Conservation (phyloP, 23 red algal genomes). For the Chondrus crispus region DNA sequence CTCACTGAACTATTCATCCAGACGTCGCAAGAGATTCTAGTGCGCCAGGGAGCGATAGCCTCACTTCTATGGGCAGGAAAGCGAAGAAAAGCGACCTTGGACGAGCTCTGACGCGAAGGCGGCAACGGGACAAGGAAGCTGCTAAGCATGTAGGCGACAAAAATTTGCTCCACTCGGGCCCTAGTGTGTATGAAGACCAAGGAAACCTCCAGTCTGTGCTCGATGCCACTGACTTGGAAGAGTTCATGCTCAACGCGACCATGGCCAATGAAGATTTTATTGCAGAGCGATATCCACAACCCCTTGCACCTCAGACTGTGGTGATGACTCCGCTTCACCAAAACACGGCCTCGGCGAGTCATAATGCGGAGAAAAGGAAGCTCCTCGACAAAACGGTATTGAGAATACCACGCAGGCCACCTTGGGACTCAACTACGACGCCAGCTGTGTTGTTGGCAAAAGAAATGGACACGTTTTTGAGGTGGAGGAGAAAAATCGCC, state of each 20-base stretch:
- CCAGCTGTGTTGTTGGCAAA: constrained; percentile 38
- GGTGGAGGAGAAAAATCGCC: constrained; percentile 72
- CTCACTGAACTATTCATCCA: no score
- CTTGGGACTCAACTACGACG: constrained; percentile 58
- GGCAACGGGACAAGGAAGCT: constrained; percentile 11
- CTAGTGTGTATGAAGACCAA: not conserved
- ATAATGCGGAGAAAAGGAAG: not conserved
- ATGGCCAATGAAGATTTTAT: constrained; percentile 60
- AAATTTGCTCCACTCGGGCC: not conserved
- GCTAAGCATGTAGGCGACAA: not conserved
- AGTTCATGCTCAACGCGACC: constrained; percentile 71
- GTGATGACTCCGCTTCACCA: constrained; percentile 21
- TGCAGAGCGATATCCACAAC: constrained; percentile 46
- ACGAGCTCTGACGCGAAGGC: constrained; percentile 12
- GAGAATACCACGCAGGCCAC: constrained; percentile 78
- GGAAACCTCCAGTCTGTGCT: constrained; percentile 61
- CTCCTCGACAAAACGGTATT: constrained; percentile 34
- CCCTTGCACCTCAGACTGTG: constrained; percentile 46
- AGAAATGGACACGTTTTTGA: constrained; percentile 76
- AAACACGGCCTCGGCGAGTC: not conserved
- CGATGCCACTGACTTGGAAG: constrained; percentile 75
- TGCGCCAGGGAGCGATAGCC: no score
- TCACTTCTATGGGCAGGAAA: constrained; percentile 7
- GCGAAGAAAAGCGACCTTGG: constrained; percentile 28
- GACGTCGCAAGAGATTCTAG: no score